Evolutionary conservation across 2,329 filamentous ascomycete genomes (phyloP), one percentile per base, ranked within the genome.

Genomic region (Xenoacremonium recifei): DNA sequence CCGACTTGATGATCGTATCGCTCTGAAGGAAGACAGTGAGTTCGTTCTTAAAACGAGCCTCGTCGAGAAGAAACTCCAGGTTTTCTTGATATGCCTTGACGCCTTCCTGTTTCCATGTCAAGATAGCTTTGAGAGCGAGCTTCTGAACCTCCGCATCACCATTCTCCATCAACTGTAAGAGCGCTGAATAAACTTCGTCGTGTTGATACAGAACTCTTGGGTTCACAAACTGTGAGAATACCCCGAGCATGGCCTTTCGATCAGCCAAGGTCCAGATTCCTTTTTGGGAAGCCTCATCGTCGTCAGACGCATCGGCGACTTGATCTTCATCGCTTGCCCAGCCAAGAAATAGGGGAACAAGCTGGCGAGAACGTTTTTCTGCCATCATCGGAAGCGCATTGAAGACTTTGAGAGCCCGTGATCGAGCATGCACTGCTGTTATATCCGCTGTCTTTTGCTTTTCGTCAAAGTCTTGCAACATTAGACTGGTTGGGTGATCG

Each of bases 61-160:
- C 93, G 52, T 99, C 93, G 7, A 97, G 77, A 2, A 99, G 73
- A 54, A 89, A 91, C 48, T 89, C 77, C 18, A 99, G 68, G 53
- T 91, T 89, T 53, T 96, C 90, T 55, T 90, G 82, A 59, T 97
- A 96, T 1, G 83, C 76, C 45, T 77, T 77, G 37, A 99, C 73
- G 7, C 77, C 82, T 3, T 84, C 76, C 44, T 87, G 80, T 63
- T 96, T 97, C 92, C 93, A 99, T 0, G 89, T 81, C 39, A 96
- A 74, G 6, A 99, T 79, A 7, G 86, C 87, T 62, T 90, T 91
- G 25, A 99, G 74, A 1, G 90, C 84, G 34, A 85, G 80, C 52
- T 86, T 92, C 63, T 99, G 93, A 13, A 96, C 80, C 52, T 96
- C 92, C 4, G 84, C 76, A 59, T 99, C 93, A 55, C 93, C 93